These are phyloP conservation scores for Coemansia guatemalensis DNA, from an alignment of 192 early-diverging fungal species.

Conservation along the genomic window DNA sequence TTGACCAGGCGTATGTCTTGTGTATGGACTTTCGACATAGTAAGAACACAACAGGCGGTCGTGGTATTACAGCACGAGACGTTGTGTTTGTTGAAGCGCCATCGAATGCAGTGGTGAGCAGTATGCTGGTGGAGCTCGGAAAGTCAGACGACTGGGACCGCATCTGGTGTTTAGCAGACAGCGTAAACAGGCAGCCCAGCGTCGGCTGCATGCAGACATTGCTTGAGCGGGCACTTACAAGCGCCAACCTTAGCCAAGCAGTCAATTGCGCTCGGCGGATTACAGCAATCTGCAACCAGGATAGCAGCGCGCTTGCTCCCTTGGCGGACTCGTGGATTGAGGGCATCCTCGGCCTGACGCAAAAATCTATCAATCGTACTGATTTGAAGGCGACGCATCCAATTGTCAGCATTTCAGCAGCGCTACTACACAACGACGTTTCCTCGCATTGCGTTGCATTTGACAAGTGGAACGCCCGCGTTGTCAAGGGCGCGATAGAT, in stretches of 20 bases:
- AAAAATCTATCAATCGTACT: background rate
- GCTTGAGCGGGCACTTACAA: conserved; percentile 16
- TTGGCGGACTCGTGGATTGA: background rate
- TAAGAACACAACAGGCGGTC: conserved; percentile 6
- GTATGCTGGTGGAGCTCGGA: conserved; percentile 13
- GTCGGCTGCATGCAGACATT: conserved; percentile 2
- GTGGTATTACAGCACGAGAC: conserved; percentile 1
- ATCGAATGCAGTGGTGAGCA: background rate
- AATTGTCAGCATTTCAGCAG: background rate
- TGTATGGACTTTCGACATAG: conserved; percentile 17
- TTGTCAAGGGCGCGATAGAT: background rate
- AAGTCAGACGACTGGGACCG: conserved; percentile 25
- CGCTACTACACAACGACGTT: conserved; percentile 11
- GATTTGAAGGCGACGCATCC: background rate
- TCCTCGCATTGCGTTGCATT: background rate
- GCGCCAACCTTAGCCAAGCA: conserved; percentile 16
- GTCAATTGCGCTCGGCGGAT: conserved; percentile 12
- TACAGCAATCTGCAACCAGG: background rate
- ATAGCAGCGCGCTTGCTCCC: background rate
- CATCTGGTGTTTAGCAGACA: conserved; percentile 23
- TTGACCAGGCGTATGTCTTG: conserved; percentile 15
- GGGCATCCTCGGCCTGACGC: background rate
- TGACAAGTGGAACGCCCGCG: conserved; percentile 13
- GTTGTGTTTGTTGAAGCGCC: conserved; percentile 18
- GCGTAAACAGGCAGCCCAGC: background rate